These are phyloP conservation scores for Tricholoma matsutake DNA, from an alignment of 768 basidiomycete species.

Conservation along the genomic window DNA sequence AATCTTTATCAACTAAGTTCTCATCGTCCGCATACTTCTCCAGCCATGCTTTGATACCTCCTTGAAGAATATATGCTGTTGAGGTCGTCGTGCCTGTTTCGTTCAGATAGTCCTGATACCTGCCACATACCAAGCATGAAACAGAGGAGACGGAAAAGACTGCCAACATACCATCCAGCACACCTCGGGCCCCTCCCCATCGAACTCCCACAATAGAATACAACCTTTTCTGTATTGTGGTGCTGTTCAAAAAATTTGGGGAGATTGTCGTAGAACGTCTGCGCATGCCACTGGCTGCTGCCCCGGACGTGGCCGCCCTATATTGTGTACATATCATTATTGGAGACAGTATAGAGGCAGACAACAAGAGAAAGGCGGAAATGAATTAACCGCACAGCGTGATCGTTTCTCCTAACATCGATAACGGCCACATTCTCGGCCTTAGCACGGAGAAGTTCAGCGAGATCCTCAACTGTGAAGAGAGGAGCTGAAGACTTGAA, in stretches of 20 bases:
- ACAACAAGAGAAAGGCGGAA: background rate
- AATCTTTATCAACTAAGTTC: background rate
- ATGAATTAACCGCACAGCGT: constrained; percentile 31
- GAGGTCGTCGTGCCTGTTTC: constrained; percentile 26
- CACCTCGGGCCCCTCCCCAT: constrained; percentile 51
- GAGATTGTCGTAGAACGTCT: constrained; percentile 47
- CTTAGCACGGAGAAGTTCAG: constrained; percentile 25
- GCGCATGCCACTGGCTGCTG: constrained; percentile 46
- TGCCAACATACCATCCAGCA: constrained; percentile 46
- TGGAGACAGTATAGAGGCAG: background rate
- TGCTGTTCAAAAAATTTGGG: constrained; percentile 39
- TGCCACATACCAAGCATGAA: constrained; percentile 10
- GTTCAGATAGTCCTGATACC: constrained; percentile 51
- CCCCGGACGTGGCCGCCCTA: constrained; percentile 55
- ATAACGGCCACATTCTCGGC: constrained; percentile 37
- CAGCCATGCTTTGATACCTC: constrained; percentile 25
- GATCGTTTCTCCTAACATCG: constrained; percentile 49
- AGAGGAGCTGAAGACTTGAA: constrained; percentile 29
- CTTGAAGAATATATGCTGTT: constrained; percentile 38
- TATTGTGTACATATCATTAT: background rate
- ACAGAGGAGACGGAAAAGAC: background rate
- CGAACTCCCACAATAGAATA: constrained; percentile 55
- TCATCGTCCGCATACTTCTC: background rate
- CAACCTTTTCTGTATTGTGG: constrained; percentile 36
- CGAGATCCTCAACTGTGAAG: constrained; percentile 37